A percentile compares a stretch with the other conserved stretches of the same genome.
Evolutionary conservation across 2,329 filamentous ascomycete species (phyloP).

Genomic region (Sporothrix brasiliensis): DNA sequence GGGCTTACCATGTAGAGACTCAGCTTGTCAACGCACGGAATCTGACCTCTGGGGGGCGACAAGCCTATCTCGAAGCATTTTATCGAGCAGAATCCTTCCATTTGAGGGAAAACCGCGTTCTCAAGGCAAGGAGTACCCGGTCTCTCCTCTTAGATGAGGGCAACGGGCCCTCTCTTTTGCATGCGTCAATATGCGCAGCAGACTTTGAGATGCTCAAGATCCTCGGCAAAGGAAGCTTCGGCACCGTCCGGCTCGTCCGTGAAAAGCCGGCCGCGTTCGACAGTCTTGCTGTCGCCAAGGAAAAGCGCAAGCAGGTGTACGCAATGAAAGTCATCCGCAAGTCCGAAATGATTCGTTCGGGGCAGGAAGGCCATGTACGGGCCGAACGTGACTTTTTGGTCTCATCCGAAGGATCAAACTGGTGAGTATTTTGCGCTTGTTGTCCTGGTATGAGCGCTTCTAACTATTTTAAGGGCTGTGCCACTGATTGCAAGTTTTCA

Average conservation of each 20-base stretch:
- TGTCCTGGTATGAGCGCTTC: neutral
- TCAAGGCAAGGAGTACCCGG: conserved; percentile 56
- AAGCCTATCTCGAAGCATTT: conserved; percentile 61
- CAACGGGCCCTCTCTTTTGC: neutral
- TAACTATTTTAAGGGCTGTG: conserved; percentile 65
- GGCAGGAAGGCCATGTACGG: conserved; percentile 88
- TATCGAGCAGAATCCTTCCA: conserved; percentile 70
- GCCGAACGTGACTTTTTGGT: conserved; percentile 93
- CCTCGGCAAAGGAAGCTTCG: conserved; percentile 92
- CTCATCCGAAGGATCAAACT: conserved; percentile 81
- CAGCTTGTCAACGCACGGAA: conserved; percentile 60
- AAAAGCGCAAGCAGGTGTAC: conserved; percentile 63
- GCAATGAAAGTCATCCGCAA: conserved; percentile 99
- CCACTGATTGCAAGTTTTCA: conserved; percentile 88
- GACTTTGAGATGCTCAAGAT: conserved; percentile 82
- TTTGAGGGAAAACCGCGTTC: conserved; percentile 69
- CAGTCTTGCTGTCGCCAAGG: neutral
- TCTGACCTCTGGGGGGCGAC: conserved; percentile 59
- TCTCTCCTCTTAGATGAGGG: neutral
- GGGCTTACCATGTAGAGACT: conserved; percentile 64
- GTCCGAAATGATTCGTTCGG: conserved; percentile 85
- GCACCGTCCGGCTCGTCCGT: conserved; percentile 82
- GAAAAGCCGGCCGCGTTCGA: conserved; percentile 51
- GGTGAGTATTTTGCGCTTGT: conserved; percentile 50
- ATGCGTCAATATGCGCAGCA: conserved; percentile 39